phyloP scores from a whole-genome alignment of 805 yeast species.

The Barnettozyma salicaria region DNA sequence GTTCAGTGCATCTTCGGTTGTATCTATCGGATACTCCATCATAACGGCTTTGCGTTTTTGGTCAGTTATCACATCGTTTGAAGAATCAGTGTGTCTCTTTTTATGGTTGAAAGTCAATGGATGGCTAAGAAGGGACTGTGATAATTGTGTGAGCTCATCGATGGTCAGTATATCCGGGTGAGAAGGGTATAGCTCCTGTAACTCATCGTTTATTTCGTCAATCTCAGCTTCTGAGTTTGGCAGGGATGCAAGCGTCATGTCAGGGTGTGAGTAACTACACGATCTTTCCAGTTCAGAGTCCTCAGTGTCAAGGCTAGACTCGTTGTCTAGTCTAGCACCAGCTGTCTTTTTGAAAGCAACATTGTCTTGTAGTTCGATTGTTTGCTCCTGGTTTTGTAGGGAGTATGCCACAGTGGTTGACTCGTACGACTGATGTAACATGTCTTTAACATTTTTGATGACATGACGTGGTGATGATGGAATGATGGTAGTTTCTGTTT shows the following conservation, averaged over 20 bases:
- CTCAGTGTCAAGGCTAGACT: too few relatives aligned
- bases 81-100: not conserved
- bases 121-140: conserved; percentile 1
- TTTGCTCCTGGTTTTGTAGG: not conserved
- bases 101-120: not conserved
- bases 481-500: too few relatives aligned
- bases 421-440: conserved; percentile 2
- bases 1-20: conserved; percentile 1
- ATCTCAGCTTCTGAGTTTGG: conserved; percentile 1
- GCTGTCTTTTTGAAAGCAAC: too few relatives aligned
- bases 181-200: conserved; percentile 26
- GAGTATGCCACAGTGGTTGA: conserved; percentile 13
- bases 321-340: too few relatives aligned
- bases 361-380: too few relatives aligned
- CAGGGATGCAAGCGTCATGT: not conserved
- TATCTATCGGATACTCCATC: not conserved
- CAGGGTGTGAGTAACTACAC: not conserved
- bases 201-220: conserved; percentile 23
- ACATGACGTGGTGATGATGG: conserved; percentile 16
- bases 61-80: not conserved
- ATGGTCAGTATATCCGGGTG: conserved; percentile 23
- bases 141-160: conserved; percentile 18
- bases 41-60: not conserved
- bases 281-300: too few relatives aligned
- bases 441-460: conserved; percentile 15